Percentiles rank a stretch among this genome's conserved stretches.
Evolutionary conservation across 768 basidiomycete species (phyloP).

Genomic region (Favolaschia claudopus): DNA sequence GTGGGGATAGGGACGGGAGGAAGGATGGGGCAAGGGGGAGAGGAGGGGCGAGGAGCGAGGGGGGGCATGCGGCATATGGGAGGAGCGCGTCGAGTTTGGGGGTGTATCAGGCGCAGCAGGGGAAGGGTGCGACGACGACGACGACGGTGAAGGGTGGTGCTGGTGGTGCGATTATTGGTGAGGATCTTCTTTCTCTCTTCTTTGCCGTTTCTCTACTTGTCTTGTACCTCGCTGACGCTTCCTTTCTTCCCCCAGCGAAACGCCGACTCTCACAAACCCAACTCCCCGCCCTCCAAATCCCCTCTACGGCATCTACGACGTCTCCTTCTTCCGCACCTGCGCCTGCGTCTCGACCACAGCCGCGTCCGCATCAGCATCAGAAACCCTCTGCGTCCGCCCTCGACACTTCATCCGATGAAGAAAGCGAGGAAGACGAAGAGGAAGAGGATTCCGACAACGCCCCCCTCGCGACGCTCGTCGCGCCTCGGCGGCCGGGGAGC

Average conservation of each 20-base stretch:
- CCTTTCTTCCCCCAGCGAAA: not conserved
- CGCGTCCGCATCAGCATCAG: conserved; percentile 10
- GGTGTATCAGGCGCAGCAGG: not conserved
- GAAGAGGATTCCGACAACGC: conserved; percentile 63
- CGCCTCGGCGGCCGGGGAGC: conserved; percentile 73
- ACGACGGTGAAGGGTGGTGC: not conserved
- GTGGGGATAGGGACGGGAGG: not conserved
- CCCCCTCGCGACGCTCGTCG: conserved; percentile 68
- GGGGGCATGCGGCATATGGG: not conserved
- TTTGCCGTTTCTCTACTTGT: not conserved
- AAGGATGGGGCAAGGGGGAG: not conserved
- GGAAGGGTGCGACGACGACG: not conserved
- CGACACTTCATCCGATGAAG: conserved; percentile 32
- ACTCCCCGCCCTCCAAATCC: not conserved
- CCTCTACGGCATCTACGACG: not conserved
- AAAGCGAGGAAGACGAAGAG: not conserved
- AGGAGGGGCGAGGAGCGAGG: not conserved
- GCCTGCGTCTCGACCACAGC: not conserved
- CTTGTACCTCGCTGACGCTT: too few species aligned
- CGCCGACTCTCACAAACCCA: conserved; percentile 8
- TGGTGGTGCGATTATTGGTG: not conserved
- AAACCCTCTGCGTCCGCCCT: conserved; percentile 40
- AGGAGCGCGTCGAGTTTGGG: conserved; percentile 2
- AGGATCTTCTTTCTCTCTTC: not conserved
- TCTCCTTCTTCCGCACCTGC: not conserved